phyloP scores from a whole-genome alignment of 306 rosid species.

The Cicer bijugum region DNA sequence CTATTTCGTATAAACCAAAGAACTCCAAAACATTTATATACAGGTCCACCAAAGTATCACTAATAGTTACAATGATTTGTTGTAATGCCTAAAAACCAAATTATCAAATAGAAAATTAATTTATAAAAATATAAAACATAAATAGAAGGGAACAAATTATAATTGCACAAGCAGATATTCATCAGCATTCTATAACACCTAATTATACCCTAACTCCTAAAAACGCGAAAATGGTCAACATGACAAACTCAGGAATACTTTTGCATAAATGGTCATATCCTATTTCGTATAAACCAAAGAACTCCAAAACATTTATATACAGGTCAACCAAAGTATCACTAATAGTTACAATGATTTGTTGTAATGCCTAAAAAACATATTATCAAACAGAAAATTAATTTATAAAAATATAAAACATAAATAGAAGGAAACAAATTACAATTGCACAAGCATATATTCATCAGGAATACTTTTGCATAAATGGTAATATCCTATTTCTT shows the following conservation, averaged over 20 bases:
- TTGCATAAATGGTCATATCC: too few species aligned
- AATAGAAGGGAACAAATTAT: not conserved
- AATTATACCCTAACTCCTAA: too few species aligned
- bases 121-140: not conserved
- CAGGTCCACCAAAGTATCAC: slow-evolving; percentile 17
- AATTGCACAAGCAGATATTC: too few species aligned
- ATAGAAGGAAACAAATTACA: not conserved
- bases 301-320: not conserved
- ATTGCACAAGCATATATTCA: too few species aligned
- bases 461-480: too few species aligned
- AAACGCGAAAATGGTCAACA: too few species aligned
- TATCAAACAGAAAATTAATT: not conserved
- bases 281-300: not conserved
- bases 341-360: not conserved
- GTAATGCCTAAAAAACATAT: not conserved
- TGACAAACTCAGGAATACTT: too few species aligned
- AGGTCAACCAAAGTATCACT: slow-evolving; percentile 19
- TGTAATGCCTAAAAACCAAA: not conserved
- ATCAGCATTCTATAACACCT: too few species aligned
- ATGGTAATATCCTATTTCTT: too few species aligned
- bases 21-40: not conserved
- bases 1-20: slow-evolving; percentile 16
- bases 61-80: not conserved
- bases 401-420: not conserved
- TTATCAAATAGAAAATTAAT: not conserved